phyloP scores from a whole-genome alignment of 306 rosid species.

The Oemleria cerasiformis region DNA sequence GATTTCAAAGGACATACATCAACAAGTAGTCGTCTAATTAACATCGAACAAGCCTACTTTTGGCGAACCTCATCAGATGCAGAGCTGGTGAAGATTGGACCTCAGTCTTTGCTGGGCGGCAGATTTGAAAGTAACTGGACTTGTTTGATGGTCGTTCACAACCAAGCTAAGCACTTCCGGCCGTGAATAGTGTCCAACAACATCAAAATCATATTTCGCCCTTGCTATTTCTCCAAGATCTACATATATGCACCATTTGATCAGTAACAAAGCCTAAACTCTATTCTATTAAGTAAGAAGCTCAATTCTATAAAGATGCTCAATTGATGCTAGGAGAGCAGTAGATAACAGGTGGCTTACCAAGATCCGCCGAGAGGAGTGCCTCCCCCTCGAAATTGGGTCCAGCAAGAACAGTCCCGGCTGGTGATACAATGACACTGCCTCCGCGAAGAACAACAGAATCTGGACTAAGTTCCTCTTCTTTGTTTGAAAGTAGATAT shows the following conservation, averaged over 20 bases:
- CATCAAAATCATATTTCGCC: conserved; percentile 79
- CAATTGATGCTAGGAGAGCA: neutral
- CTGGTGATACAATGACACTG: conserved; percentile 87
- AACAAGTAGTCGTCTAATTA: too few relatives aligned
- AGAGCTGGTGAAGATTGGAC: too few relatives aligned
- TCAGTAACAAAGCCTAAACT: neutral
- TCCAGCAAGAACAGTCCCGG: conserved; percentile 82
- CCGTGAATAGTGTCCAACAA: conserved; percentile 86
- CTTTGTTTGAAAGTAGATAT: conserved; percentile 59
- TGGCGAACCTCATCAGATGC: too few relatives aligned
- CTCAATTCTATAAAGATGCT: neutral
- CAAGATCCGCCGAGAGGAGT: conserved; percentile 83
- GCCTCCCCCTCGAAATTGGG: conserved; percentile 94
- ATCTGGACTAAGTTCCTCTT: conserved; percentile 68
- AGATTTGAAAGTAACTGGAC: conserved; percentile 69
- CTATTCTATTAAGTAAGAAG: neutral
- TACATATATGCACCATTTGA: conserved; percentile 17
- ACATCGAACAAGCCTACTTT: too few relatives aligned
- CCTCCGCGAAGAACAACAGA: conserved; percentile 94
- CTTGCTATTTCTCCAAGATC: conserved; percentile 86
- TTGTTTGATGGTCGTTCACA: conserved; percentile 67
- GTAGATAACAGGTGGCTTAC: conserved; percentile 35
- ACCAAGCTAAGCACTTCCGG: conserved; percentile 22
- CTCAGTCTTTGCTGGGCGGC: conserved; percentile 22
- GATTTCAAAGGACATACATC: too few relatives aligned